Conservation (phyloP, 192 early-diverging fungal genomes). For the Coemansia sp. region DNA sequence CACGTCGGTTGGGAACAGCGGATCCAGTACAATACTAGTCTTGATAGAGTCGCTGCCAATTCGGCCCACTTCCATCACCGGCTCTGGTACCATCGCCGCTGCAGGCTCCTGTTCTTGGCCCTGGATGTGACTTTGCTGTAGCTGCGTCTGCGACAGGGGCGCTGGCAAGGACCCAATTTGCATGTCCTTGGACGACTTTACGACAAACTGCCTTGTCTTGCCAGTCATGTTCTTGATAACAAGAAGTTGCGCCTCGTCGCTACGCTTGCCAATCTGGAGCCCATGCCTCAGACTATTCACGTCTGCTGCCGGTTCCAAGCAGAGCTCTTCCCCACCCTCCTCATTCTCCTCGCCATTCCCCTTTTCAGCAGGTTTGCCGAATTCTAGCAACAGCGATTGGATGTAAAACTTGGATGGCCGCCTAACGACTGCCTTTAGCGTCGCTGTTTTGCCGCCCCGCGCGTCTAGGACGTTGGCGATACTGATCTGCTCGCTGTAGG, state of each 20-base stretch:
- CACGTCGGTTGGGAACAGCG: constrained; percentile 29
- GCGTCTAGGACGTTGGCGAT: constrained; percentile 90
- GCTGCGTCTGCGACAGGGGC: background rate
- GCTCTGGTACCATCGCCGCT: background rate
- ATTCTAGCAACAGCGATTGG: constrained; percentile 67
- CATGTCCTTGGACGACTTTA: constrained; percentile 8
- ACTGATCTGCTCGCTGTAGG: constrained; percentile 78
- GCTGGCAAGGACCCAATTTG: background rate
- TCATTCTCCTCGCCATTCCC: too few species aligned
- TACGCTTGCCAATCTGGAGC: constrained; percentile 60
- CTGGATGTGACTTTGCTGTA: background rate
- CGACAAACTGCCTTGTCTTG: constrained; percentile 69
- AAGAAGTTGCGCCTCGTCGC: constrained; percentile 57
- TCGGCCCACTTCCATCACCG: background rate
- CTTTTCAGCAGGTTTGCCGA: constrained; percentile 52
- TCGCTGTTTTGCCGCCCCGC: constrained; percentile 71
- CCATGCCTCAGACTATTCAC: background rate
- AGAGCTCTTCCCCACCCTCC: background rate
- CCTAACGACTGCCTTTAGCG: constrained; percentile 86
- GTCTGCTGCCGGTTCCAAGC: background rate
- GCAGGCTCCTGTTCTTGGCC: background rate
- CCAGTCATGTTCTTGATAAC: constrained; percentile 80
- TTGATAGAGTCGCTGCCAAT: background rate
- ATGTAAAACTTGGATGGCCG: constrained; percentile 87
- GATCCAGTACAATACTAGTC: constrained; percentile 11